Evolutionary conservation across 108 stramenopile species (phyloP).

Genomic region (Schizochytrium sp.): DNA sequence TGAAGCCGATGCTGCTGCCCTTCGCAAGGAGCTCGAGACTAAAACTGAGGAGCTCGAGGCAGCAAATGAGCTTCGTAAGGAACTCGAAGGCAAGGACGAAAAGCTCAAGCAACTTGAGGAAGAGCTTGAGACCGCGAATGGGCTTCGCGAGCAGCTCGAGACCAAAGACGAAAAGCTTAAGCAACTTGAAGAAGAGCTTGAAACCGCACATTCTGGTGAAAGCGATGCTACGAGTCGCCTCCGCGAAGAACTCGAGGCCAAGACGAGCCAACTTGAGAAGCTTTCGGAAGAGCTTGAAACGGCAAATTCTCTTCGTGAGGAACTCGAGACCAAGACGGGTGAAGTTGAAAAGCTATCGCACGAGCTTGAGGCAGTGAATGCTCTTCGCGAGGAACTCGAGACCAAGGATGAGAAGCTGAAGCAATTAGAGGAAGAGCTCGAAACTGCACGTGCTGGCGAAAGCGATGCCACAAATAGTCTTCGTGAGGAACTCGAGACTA

Average conservation of each 20-base stretch:
- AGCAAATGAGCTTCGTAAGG: too few relatives aligned
- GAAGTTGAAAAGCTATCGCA: not conserved
- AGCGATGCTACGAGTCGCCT: not conserved
- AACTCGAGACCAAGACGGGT: not conserved
- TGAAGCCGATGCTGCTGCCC: not conserved
- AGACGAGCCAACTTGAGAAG: too few relatives aligned
- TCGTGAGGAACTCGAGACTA: not conserved
- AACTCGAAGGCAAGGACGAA: too few relatives aligned
- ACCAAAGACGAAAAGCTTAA: not conserved
- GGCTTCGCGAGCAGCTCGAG: not conserved
- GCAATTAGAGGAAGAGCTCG: not conserved
- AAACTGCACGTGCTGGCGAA: not conserved
- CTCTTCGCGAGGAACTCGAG: not conserved
- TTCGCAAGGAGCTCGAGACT: not conserved
- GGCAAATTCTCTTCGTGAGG: too few relatives aligned
- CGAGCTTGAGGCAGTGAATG: not conserved
- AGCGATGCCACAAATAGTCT: not conserved
- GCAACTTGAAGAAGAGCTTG: not conserved
- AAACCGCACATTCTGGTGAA: not conserved
- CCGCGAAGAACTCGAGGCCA: not conserved
- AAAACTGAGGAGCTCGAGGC: not conserved
- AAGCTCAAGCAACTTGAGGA: too few relatives aligned
- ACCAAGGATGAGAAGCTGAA: too few relatives aligned
- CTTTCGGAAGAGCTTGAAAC: not conserved
- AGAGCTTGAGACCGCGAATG: not conserved